Percentiles rank a stretch among this genome's conserved stretches.
Conservation (phyloP, 2,329 filamentous ascomycete genomes). For the Diaporthe sp. region DNA sequence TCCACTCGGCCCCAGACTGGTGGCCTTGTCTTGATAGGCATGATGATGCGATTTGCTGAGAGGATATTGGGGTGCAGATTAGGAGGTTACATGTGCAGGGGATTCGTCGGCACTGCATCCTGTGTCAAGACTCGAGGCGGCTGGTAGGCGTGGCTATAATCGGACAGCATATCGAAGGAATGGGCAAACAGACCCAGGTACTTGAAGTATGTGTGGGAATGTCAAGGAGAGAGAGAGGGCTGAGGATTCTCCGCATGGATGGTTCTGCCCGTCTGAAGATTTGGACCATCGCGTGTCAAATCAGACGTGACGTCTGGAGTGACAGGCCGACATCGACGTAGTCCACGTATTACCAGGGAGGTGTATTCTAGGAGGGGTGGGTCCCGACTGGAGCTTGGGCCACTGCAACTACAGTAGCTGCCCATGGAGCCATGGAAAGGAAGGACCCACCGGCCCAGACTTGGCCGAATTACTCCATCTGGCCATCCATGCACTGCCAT, state of each 20-base stretch:
- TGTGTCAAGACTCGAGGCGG: background rate
- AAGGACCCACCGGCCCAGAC: background rate
- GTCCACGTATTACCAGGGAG: background rate
- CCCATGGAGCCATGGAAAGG: background rate
- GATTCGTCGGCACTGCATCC: background rate
- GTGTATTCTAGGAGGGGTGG: background rate
- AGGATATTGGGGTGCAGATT: conserved; percentile 13
- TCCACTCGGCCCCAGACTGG: background rate
- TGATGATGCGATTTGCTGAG: conserved; percentile 22
- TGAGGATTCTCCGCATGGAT: conserved; percentile 13
- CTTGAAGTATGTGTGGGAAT: background rate
- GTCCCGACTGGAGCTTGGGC: conserved; percentile 22
- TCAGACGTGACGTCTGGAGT: conserved; percentile 30
- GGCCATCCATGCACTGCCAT: conserved; percentile 11
- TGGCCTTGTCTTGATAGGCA: conserved; percentile 11
- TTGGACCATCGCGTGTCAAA: conserved; percentile 26
- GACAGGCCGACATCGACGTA: conserved; percentile 14
- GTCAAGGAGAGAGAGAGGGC: background rate
- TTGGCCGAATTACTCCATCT: conserved; percentile 5
- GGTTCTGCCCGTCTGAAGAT: conserved; percentile 16
- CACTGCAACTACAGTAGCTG: background rate
- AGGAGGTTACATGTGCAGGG: conserved; percentile 6
- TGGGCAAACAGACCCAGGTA: background rate
- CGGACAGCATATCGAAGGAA: background rate
- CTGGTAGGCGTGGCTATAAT: background rate